Percentiles rank a stretch among this genome's conserved stretches.
Conservation (phyloP, 1,284 basidiomycete species). For the Coriolopsis trogii region DNA sequence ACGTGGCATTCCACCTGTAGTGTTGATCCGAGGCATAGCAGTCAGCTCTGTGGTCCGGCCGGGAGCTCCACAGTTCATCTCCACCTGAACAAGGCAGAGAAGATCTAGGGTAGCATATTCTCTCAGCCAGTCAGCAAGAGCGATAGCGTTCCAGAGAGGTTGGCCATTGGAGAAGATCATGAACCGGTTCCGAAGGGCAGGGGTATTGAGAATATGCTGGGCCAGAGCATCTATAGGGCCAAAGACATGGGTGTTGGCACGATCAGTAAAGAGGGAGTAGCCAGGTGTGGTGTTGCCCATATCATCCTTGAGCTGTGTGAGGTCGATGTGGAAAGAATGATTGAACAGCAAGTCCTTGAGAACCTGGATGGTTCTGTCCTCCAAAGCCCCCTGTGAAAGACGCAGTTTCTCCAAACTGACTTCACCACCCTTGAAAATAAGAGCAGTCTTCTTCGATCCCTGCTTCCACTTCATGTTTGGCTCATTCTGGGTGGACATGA, state of each 20-base stretch:
- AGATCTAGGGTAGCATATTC: not conserved
- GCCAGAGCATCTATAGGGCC: slow-evolving; percentile 2
- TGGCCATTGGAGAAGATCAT: not conserved
- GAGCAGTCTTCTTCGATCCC: not conserved
- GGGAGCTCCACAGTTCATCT: slow-evolving; percentile 14
- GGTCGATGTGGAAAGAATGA: slow-evolving; percentile 4
- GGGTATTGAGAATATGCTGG: slow-evolving; percentile 4
- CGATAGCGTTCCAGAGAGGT: slow-evolving; percentile 1
- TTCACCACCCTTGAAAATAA: slow-evolving; percentile 7
- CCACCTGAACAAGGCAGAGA: slow-evolving; percentile 11
- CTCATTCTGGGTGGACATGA: slow-evolving; percentile 7
- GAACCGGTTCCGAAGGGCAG: not conserved
- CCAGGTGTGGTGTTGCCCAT: slow-evolving; percentile 7
- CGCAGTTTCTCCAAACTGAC: slow-evolving; percentile 1
- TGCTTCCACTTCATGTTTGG: slow-evolving; percentile 14
- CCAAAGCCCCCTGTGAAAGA: not conserved
- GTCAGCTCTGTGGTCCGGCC: slow-evolving; percentile 10
- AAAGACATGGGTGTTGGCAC: not conserved
- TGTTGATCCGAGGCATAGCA: slow-evolving; percentile 3
- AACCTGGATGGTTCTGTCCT: not conserved
- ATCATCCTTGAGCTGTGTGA: slow-evolving; percentile 3
- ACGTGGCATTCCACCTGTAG: slow-evolving; percentile 1
- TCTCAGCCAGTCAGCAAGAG: slow-evolving; percentile 1
- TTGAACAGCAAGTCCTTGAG: slow-evolving; percentile 3
- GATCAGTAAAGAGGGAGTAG: slow-evolving; percentile 8